phyloP scores from a whole-genome alignment of 768 basidiomycete species.

The Hericium alpestre region DNA sequence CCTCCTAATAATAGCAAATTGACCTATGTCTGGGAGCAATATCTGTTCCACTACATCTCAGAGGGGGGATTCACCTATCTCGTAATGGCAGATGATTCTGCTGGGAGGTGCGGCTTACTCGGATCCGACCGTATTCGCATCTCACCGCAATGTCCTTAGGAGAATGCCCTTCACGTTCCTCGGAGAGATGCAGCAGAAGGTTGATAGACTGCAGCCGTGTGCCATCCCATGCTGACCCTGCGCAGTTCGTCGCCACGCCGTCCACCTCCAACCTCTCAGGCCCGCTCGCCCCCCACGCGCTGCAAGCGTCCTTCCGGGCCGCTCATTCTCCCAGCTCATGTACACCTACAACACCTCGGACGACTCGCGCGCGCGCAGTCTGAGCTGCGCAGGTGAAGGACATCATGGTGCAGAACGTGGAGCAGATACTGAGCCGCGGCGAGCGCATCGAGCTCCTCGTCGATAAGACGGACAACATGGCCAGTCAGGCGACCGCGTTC shows the following conservation, averaged over 20 bases:
- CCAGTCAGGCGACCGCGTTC: constrained; percentile 89
- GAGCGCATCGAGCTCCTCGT: constrained; percentile 93
- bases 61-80: constrained; percentile 81
- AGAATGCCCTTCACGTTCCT: constrained; percentile 94
- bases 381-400: constrained; percentile 86
- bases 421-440: constrained; percentile 87
- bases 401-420: constrained; percentile 98
- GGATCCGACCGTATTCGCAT: constrained; percentile 14
- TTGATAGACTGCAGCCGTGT: constrained; percentile 13
- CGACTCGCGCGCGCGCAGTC: constrained; percentile 84
- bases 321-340: constrained; percentile 66
- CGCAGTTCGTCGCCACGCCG: constrained; percentile 51
- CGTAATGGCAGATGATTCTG: constrained; percentile 90
- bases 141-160: constrained; percentile 26
- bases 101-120: constrained; percentile 50
- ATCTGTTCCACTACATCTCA: constrained; percentile 88
- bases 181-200: constrained; percentile 73
- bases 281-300: constrained; percentile 39
- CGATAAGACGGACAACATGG: constrained; percentile 95
- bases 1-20: constrained; percentile 78
- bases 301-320: constrained; percentile 65
- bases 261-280: constrained; percentile 46
- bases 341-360: constrained; percentile 84
- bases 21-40: constrained; percentile 87
- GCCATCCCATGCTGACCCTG: background rate